Conservation (phyloP, 2,329 filamentous ascomycete species). For the Westerdykella sp. region DNA sequence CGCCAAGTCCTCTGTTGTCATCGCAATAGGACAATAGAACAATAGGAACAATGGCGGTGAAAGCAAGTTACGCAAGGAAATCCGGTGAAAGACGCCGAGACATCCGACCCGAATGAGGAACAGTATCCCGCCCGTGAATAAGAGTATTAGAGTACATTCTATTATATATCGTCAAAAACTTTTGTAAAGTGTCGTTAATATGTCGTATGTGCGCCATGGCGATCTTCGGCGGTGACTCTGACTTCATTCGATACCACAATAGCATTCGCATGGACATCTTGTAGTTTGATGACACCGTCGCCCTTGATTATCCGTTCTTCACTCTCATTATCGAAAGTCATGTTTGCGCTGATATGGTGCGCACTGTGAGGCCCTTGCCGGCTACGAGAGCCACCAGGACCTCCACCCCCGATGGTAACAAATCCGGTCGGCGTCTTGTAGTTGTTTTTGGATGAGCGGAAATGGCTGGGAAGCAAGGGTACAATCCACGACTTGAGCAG, state of each 20-base stretch:
- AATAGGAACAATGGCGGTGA: too few relatives aligned
- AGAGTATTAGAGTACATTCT: too few relatives aligned
- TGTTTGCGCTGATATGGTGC: slow-evolving; percentile 4
- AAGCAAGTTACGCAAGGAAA: too few relatives aligned
- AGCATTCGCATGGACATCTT: slow-evolving; percentile 3
- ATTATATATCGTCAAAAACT: too few relatives aligned
- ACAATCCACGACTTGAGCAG: slow-evolving; percentile 10
- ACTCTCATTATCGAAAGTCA: slow-evolving; percentile 11
- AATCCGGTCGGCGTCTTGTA: slow-evolving; percentile 11
- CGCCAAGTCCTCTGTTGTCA: too few relatives aligned
- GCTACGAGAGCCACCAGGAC: slow-evolving; percentile 5
- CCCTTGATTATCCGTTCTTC: slow-evolving; percentile 10
- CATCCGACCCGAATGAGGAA: too few relatives aligned
- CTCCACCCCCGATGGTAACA: slow-evolving; percentile 13
- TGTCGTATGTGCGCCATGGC: too few relatives aligned
- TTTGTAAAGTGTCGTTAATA: too few relatives aligned
- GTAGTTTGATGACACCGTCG: slow-evolving; percentile 7
- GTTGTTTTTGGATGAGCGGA: slow-evolving; percentile 10
- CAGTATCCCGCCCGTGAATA: too few relatives aligned
- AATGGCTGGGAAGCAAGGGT: slow-evolving; percentile 7
- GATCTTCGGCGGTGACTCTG: slow-evolving; percentile 12
- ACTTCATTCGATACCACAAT: slow-evolving; percentile 11
- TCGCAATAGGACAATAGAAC: too few relatives aligned
- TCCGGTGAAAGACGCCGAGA: too few relatives aligned
- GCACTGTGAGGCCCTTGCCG: background rate